Evolutionary conservation across 1,284 basidiomycete genomes (phyloP).

Genomic region (Moniliella sp.): DNA sequence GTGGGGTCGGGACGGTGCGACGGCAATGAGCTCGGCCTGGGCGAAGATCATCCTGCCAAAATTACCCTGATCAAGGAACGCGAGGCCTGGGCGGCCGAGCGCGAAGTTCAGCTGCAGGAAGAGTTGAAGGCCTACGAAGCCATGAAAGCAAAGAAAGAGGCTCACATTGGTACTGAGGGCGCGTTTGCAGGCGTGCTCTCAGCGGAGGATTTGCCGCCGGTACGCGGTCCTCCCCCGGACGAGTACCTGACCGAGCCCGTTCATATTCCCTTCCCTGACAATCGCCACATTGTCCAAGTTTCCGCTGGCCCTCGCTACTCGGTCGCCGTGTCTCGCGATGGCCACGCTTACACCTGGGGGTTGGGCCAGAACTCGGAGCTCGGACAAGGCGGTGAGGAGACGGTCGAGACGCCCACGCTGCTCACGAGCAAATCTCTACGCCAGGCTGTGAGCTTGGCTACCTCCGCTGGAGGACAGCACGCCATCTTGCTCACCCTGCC

Average conservation of each 20-base stretch:
- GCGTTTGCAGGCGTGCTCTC: slow-evolving; percentile 2
- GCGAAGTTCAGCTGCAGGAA: slow-evolving; percentile 3
- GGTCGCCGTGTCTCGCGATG: slow-evolving; percentile 54
- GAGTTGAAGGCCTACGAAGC: slow-evolving; percentile 4
- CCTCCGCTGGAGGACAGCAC: slow-evolving; percentile 38
- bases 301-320: slow-evolving; percentile 60
- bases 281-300: slow-evolving; percentile 54
- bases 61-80: slow-evolving; percentile 34
- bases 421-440: slow-evolving; percentile 39
- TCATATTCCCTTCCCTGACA: slow-evolving; percentile 27
- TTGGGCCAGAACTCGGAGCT: slow-evolving; percentile 44
- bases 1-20: slow-evolving; percentile 60
- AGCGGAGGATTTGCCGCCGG: slow-evolving; percentile 5
- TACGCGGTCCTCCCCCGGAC: slow-evolving; percentile 6
- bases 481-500: slow-evolving; percentile 34
- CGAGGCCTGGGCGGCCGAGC: slow-evolving; percentile 14
- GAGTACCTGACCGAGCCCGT: slow-evolving; percentile 17
- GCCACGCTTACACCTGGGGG: slow-evolving; percentile 67
- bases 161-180: slow-evolving; percentile 28
- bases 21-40: slow-evolving; percentile 54
- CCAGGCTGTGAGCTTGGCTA: slow-evolving; percentile 32
- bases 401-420: slow-evolving; percentile 45
- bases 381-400: slow-evolving; percentile 37
- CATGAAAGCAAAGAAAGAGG: slow-evolving; percentile 7
- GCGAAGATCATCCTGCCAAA: slow-evolving; percentile 43